A percentile compares a stretch with the other conserved stretches of the same genome.
phyloP scores from a whole-genome alignment of 768 basidiomycete genomes.

The Russula olivacea region DNA sequence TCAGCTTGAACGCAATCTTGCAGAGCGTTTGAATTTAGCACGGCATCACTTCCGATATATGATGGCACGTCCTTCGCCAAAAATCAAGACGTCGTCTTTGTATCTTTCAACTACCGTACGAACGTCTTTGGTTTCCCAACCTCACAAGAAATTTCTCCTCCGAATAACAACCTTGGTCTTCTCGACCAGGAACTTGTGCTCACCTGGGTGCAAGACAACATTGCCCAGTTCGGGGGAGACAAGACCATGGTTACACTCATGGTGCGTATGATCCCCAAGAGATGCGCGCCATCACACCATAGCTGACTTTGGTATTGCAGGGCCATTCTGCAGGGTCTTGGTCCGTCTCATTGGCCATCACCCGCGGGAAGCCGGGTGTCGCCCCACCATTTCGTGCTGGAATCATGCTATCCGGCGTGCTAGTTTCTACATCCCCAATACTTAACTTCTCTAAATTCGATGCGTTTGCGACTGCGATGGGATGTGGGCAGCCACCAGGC shows the following conservation, averaged over 20 bases:
- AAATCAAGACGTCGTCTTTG: constrained; percentile 14
- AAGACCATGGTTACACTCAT: constrained; percentile 37
- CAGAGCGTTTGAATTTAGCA: constrained; percentile 3
- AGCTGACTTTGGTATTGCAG: constrained; percentile 1
- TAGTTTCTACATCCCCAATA: not conserved
- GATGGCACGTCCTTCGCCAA: constrained; percentile 18
- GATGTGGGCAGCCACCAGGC: constrained; percentile 26
- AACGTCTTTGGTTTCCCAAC: constrained; percentile 20
- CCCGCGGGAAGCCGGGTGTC: not conserved
- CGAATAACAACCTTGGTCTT: no score
- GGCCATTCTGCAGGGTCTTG: constrained; percentile 9
- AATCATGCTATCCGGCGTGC: constrained; percentile 10
- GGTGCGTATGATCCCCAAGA: constrained; percentile 21
- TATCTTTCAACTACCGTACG: constrained; percentile 20
- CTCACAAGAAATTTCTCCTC: not conserved
- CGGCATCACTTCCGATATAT: constrained; percentile 8
- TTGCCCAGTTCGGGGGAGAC: constrained; percentile 27
- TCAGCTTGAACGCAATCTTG: not conserved
- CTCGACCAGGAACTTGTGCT: no score
- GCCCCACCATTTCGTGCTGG: constrained; percentile 13
- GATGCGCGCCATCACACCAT: not conserved
- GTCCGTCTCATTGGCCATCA: constrained; percentile 5
- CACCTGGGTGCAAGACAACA: no score
- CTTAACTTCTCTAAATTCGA: not conserved
- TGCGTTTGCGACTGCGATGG: constrained; percentile 3